These are phyloP conservation scores for Polytrichum commune DNA, from an alignment of 225 moss, liverwort and hornwort species.

Conservation along the genomic window DNA sequence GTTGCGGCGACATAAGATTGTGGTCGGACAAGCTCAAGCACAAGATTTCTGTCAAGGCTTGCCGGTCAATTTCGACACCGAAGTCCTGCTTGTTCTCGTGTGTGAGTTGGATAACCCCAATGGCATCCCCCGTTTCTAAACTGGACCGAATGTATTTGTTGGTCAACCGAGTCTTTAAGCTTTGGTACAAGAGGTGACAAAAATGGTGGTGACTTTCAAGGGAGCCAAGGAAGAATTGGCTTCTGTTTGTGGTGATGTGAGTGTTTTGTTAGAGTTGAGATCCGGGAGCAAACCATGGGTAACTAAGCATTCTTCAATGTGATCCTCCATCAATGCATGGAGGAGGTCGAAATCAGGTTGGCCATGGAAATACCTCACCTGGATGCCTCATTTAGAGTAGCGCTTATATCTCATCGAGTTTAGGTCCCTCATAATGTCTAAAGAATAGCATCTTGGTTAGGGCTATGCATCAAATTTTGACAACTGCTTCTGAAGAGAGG, in stretches of 20 bases:
- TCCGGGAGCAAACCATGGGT: constrained; percentile 16
- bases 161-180: constrained; percentile 30
- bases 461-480: no score
- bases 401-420: no score
- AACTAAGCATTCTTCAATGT: constrained; percentile 20
- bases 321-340: constrained; percentile 19
- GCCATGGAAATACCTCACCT: constrained; percentile 49
- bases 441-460: no score
- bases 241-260: neutral
- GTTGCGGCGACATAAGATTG: constrained; percentile 86
- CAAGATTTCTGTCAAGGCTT: constrained; percentile 60
- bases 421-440: no score
- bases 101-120: constrained; percentile 51
- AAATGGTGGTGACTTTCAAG: constrained; percentile 36
- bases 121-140: constrained; percentile 35
- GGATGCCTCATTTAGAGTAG: constrained; percentile 25
- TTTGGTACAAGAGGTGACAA: constrained; percentile 59
- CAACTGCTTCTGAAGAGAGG: no score
- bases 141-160: constrained; percentile 26
- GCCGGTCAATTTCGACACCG: constrained; percentile 42
- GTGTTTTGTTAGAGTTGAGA: neutral
- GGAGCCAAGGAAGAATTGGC: neutral
- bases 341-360: constrained; percentile 29
- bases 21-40: constrained; percentile 47
- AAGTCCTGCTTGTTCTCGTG: constrained; percentile 45